Percentiles rank a stretch among this genome's conserved stretches.
Conservation (phyloP, 192 early-diverging fungal species). For the Pilobolus umbonatus region DNA sequence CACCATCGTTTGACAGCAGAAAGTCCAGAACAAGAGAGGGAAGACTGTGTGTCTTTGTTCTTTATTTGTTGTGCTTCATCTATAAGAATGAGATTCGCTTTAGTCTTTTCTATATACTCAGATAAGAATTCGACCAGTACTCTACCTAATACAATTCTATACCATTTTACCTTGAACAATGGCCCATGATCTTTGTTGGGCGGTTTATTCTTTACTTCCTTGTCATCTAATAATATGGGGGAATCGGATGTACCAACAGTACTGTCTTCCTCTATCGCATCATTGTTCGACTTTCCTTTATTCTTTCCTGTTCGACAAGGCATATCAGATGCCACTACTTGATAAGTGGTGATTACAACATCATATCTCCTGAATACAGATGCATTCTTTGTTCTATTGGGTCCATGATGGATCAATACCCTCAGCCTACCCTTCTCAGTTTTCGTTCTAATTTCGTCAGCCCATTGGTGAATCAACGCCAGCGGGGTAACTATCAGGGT, state of each 20-base stretch:
- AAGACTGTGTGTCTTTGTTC: conserved; percentile 42
- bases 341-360: conserved; percentile 39
- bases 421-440: conserved; percentile 19
- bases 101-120: not conserved
- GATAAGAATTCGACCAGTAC: not conserved
- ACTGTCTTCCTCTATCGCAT: not conserved
- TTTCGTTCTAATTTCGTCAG: conserved; percentile 31
- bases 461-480: conserved; percentile 40
- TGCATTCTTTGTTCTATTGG: conserved; percentile 21
- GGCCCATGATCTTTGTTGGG: conserved; percentile 19
- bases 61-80: conserved; percentile 70
- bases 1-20: conserved; percentile 56
- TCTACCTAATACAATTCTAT: conserved; percentile 43
- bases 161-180: conserved; percentile 38
- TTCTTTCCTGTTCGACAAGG: conserved; percentile 10
- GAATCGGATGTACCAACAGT: not conserved
- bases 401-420: conserved; percentile 35
- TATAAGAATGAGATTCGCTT: conserved; percentile 19
- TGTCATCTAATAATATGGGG: not conserved
- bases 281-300: conserved; percentile 7
- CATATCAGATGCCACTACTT: conserved; percentile 29
- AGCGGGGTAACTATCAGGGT: conserved; percentile 39
- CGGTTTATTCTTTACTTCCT: not conserved
- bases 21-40: conserved; percentile 43
- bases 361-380: conserved; percentile 30